A percentile compares a stretch with the other conserved stretches of the same genome.
These are phyloP conservation scores for Prunus fruticosa DNA, from an alignment of 306 rosid species.

Conservation along the genomic window DNA sequence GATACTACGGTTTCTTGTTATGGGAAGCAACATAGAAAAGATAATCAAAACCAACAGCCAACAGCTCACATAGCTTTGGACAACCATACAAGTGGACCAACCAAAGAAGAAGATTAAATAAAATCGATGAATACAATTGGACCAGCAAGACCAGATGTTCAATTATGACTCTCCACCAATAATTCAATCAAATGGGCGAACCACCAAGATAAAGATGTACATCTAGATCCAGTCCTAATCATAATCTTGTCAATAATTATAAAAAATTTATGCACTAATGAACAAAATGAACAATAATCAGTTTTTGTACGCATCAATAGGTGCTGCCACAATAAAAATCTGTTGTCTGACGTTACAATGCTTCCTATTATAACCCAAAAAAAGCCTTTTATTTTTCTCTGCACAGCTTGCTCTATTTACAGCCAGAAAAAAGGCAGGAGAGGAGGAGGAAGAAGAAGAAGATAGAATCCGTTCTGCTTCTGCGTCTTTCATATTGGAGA, in stretches of 20 bases:
- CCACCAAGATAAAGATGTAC: conserved; percentile 7
- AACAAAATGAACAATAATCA: neutral
- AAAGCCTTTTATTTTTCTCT: neutral
- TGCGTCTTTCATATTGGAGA: conserved; percentile 17
- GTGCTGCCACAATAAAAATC: neutral
- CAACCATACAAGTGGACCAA: conserved; percentile 44
- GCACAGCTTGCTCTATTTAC: neutral
- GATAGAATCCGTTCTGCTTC: neutral
- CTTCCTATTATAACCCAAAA: conserved; percentile 11
- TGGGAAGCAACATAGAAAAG: neutral
- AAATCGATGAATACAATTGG: conserved; percentile 19
- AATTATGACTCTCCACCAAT: conserved; percentile 41
- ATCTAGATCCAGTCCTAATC: neutral
- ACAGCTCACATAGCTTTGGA: neutral
- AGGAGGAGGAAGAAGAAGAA: neutral
- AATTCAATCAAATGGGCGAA: conserved; percentile 18
- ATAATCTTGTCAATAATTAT: conserved; percentile 3
- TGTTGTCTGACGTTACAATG: conserved; percentile 28
- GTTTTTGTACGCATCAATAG: neutral
- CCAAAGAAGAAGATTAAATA: neutral
- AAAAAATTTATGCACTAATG: neutral
- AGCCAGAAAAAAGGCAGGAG: neutral
- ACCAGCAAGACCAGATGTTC: conserved; percentile 18
- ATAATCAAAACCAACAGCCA: neutral
- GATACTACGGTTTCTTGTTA: neutral